Base-by-base conservation (phyloP, 1,284 basidiomycete genomes). In the Trichosporon sp. region DNA sequence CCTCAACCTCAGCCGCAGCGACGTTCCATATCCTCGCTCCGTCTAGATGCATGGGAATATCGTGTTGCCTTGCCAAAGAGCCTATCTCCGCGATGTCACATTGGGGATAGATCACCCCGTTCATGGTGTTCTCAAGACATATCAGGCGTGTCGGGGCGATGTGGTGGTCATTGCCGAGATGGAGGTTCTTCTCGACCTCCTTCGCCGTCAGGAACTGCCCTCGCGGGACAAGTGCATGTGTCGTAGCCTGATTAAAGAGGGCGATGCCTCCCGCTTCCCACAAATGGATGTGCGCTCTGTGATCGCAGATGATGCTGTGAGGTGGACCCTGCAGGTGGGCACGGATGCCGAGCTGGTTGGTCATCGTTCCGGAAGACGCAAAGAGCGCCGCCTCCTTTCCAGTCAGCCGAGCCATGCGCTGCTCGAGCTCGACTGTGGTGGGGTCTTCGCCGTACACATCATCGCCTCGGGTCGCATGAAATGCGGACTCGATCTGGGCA, bases 291-390 rank as follows among this genome's bases (percentile, higher is more conserved):
- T 95, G 94, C 14, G 92, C 85, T 56, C 92, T 86, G 64, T 88
- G 84, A 73, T 96, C 93, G 64, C 86, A 87, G 14, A 97, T 81
- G 56, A 97, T 83, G 3, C 90, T 88, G 77, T 85, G 84, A 1
- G 95, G 95, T 0, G 95, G 94, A 73, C 95, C 91, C 64, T 85
- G 86, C 60, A 98, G 86, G 76, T 95, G 94, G 1, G 91, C 88
- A 65, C 95, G 86, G 62, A 97, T 83, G 0, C 90, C 93, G 61
- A 85, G 80, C 71, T 83, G 92, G 80, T 97, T 95, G 56, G 91
- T 93, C 84, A 93, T 90, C 1, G 95, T 95, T 14, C 95, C 95
- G 32, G 89, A 90, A n/a, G 91, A 84, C 64, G 92, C 83, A 77
- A 89, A 88, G 49, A 93, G 77, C 70, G 88, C 88, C 56, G 92